These are phyloP conservation scores for Glycyrrhiza uralensis DNA, from an alignment of 306 rosid genomes.

Conservation along the genomic window DNA sequence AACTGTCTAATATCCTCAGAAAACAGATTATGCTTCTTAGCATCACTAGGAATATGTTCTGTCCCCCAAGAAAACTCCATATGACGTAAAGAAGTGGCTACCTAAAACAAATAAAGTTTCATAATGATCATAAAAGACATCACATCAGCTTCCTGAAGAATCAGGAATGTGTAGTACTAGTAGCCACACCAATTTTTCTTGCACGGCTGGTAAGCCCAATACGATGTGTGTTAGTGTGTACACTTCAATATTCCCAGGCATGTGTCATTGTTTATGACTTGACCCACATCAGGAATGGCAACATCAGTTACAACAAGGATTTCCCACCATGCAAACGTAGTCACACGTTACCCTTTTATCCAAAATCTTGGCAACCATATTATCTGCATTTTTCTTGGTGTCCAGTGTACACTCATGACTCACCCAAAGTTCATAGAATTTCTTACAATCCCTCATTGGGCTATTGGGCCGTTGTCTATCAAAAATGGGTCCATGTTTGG, in stretches of 20 bases:
- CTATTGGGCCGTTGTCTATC: not conserved
- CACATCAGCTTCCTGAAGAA: slow-evolving; percentile 53
- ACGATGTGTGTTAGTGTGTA: slow-evolving; percentile 70
- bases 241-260: slow-evolving; percentile 64
- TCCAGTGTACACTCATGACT: slow-evolving; percentile 16
- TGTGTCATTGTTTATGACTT: slow-evolving; percentile 64
- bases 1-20: too few relatives aligned
- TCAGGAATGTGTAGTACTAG: slow-evolving; percentile 56
- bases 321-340: slow-evolving; percentile 68
- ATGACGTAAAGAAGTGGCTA: not conserved
- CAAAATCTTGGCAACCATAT: slow-evolving; percentile 7
- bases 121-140: too few relatives aligned
- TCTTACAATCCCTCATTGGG: not conserved
- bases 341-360: slow-evolving; percentile 46
- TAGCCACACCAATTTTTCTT: slow-evolving; percentile 63
- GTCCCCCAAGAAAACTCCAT: not conserved
- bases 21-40: not conserved
- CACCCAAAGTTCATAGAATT: not conserved
- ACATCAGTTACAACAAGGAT: slow-evolving; percentile 73
- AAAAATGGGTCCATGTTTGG: not conserved
- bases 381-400: not conserved
- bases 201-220: slow-evolving; percentile 75
- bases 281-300: slow-evolving; percentile 73
- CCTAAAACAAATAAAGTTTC: too few relatives aligned
- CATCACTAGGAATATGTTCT: not conserved